phyloP scores from a whole-genome alignment of 129 eudicot species.

The Solidago caesia region DNA sequence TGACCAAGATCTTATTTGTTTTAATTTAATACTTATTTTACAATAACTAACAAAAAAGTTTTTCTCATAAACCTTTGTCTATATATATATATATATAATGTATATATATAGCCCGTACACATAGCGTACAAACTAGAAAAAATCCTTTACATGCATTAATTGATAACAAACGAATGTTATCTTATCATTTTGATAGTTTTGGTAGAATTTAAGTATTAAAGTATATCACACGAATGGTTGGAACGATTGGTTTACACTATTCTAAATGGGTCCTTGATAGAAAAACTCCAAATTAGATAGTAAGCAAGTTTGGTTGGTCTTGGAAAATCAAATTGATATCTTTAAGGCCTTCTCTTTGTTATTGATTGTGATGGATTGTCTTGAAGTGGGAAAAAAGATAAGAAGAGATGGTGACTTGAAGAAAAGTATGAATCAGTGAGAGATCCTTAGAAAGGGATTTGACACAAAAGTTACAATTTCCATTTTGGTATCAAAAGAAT shows the following conservation, averaged over 20 bases:
- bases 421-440: slow-evolving; percentile 68
- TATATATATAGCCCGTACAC: slow-evolving; percentile 12
- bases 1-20: no score
- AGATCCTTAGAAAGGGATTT: slow-evolving; percentile 88
- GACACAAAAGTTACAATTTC: slow-evolving; percentile 53
- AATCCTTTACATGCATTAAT: slow-evolving; percentile 23
- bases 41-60: no score
- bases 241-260: slow-evolving; percentile 21
- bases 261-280: slow-evolving; percentile 26
- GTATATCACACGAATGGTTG: slow-evolving; percentile 28
- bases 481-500: slow-evolving; percentile 41
- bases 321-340: slow-evolving; percentile 36
- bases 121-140: slow-evolving; percentile 27
- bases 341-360: slow-evolving; percentile 38
- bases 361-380: slow-evolving; percentile 57
- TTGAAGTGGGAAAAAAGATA: slow-evolving; percentile 65
- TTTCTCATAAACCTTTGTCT: no score
- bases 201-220: slow-evolving; percentile 15
- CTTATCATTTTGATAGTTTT: background rate
- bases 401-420: slow-evolving; percentile 66
- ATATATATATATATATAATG: background rate
- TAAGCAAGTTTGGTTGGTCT: slow-evolving; percentile 36
- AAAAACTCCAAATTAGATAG: slow-evolving; percentile 32
- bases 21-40: no score
- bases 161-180: slow-evolving; percentile 15